Percentiles rank a stretch among this genome's conserved stretches.
Conservation (phyloP, 805 yeast species). For the Naumovozyma castellii region DNA sequence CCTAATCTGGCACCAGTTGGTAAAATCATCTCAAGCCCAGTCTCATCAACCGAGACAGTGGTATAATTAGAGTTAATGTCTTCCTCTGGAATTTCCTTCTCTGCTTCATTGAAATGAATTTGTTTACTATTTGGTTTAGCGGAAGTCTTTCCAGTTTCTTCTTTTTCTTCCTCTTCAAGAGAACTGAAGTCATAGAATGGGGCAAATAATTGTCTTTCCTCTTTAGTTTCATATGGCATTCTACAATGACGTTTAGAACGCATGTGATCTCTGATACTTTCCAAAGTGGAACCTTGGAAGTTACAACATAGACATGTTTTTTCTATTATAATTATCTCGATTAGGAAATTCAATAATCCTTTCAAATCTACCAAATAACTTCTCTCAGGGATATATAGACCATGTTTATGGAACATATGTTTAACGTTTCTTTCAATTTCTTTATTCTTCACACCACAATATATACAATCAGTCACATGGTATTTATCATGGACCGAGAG, state of each 20-base stretch:
- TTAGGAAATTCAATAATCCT: constrained; percentile 68
- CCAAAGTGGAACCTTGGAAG: constrained; percentile 75
- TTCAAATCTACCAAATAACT: constrained; percentile 54
- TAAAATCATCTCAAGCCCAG: constrained; percentile 57
- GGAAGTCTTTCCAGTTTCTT: constrained; percentile 12
- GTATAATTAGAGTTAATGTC: constrained; percentile 29
- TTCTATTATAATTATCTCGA: constrained; percentile 75
- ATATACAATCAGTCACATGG: constrained; percentile 40
- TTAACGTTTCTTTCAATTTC: constrained; percentile 51
- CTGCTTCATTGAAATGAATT: constrained; percentile 24
- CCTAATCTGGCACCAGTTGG: constrained; percentile 77
- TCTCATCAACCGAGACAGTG: constrained; percentile 36
- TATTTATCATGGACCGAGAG: constrained; percentile 1
- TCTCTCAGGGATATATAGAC: constrained; percentile 80
- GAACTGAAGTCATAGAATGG: constrained; percentile 79
- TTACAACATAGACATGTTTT: constrained; percentile 74
- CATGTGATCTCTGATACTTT: constrained; percentile 87
- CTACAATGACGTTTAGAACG: constrained; percentile 74
- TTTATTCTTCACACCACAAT: constrained; percentile 44
- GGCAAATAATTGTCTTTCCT: constrained; percentile 65
- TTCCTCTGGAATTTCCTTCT: constrained; percentile 21
- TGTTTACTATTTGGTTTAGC: constrained; percentile 19
- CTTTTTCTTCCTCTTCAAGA: constrained; percentile 38
- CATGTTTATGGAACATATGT: constrained; percentile 76
- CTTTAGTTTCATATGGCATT: constrained; percentile 77